phyloP scores from a whole-genome alignment of 129 eudicot species.

The Glebionis coronaria region DNA sequence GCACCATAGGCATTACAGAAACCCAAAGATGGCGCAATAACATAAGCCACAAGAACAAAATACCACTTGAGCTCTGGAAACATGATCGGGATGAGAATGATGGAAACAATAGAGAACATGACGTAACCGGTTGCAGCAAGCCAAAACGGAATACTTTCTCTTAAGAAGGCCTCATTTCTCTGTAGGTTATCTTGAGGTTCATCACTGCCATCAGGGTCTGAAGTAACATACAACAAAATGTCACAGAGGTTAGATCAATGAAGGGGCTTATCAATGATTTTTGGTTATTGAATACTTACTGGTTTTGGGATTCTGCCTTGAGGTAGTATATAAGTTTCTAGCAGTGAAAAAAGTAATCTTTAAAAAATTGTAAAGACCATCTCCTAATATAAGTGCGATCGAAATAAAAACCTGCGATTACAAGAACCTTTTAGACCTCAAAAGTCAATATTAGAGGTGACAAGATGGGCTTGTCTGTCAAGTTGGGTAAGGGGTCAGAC shows the following conservation, averaged over 20 bases:
- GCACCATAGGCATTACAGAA: conserved; percentile 95
- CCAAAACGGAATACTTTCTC: conserved; percentile 81
- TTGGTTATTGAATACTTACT: conserved; percentile 31
- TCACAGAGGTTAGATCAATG: not conserved
- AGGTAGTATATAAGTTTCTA: conserved; percentile 39
- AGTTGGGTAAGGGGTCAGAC: not conserved
- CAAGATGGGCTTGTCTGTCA: not conserved
- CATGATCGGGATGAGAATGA: conserved; percentile 71
- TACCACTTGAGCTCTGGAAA: conserved; percentile 86
- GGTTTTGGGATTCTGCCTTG: conserved; percentile 41
- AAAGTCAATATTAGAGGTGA: not conserved
- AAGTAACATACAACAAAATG: conserved; percentile 6
- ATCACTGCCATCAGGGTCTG: conserved; percentile 40
- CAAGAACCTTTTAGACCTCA: conserved; percentile 11
- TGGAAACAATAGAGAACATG: conserved; percentile 57
- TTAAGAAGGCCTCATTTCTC: conserved; percentile 60
- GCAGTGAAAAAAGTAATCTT: conserved; percentile 62
- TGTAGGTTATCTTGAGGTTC: conserved; percentile 42
- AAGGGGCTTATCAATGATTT: not conserved
- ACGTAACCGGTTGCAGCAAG: conserved; percentile 65
- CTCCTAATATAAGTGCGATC: conserved; percentile 82
- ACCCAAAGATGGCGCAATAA: conserved; percentile 70
- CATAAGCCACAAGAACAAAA: conserved; percentile 61
- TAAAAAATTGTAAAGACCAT: conserved; percentile 80
- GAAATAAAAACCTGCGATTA: conserved; percentile 75